Conservation (phyloP, 805 yeast genomes). For the Teunomyces gatunensis region DNA sequence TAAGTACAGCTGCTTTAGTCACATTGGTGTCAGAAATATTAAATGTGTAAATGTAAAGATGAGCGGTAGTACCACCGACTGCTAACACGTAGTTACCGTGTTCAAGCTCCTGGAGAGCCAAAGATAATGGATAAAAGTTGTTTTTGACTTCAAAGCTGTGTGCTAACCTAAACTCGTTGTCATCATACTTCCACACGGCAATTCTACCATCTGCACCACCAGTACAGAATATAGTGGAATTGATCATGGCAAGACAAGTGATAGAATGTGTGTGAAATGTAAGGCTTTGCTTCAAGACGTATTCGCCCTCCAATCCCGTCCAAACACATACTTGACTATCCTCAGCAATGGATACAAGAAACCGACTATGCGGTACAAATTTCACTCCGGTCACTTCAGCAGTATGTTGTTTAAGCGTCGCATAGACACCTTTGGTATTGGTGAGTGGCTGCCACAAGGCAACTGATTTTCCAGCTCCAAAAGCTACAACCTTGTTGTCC, state of each 20-base stretch:
- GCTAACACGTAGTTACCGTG: constrained; percentile 48
- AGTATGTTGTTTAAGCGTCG: constrained; percentile 60
- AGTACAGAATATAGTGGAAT: constrained; percentile 44
- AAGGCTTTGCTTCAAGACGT: constrained; percentile 29
- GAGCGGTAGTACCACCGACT: constrained; percentile 67
- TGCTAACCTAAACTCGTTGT: constrained; percentile 18
- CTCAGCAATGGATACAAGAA: constrained; percentile 62
- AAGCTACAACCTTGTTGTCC: constrained; percentile 49
- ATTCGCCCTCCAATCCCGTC: constrained; percentile 32
- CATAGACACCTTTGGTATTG: constrained; percentile 44
- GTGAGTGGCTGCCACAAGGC: constrained; percentile 69
- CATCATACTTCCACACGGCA: constrained; percentile 47
- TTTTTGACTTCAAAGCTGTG: constrained; percentile 33
- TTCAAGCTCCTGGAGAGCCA: constrained; percentile 33
- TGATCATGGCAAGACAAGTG: constrained; percentile 47
- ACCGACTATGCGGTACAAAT: constrained; percentile 41
- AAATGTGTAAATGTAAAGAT: constrained; percentile 55
- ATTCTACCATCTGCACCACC: constrained; percentile 67
- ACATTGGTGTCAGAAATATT: constrained; percentile 18
- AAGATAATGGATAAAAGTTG: constrained; percentile 49
- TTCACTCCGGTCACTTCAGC: constrained; percentile 66
- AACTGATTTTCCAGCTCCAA: constrained; percentile 64
- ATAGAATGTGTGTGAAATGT: constrained; percentile 50
- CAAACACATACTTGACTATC: constrained; percentile 65
- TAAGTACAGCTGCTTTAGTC: constrained; percentile 49